These are phyloP conservation scores for Manihot esculenta DNA, from an alignment of 441 rosid species.

Conservation along the genomic window DNA sequence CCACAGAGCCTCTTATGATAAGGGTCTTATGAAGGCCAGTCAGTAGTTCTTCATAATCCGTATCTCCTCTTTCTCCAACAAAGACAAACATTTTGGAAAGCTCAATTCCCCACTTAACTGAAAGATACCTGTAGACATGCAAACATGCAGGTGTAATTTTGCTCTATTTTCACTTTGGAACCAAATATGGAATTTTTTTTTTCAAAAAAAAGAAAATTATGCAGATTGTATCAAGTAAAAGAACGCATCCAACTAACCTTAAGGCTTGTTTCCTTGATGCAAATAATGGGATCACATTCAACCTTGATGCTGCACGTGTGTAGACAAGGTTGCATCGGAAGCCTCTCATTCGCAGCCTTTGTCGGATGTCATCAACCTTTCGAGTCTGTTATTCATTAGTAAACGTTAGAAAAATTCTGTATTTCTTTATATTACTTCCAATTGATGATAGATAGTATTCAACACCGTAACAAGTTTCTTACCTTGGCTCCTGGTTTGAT, in stretches of 20 bases:
- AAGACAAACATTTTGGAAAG: constrained; percentile 59
- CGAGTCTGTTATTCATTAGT: constrained; percentile 43
- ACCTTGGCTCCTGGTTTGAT: constrained; percentile 75
- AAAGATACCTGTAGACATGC: constrained; percentile 63
- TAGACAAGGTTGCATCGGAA: constrained; percentile 75
- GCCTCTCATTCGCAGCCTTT: constrained; percentile 85
- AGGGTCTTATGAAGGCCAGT: constrained; percentile 74
- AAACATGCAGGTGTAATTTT: constrained; percentile 16
- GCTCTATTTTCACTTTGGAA: constrained; percentile 15
- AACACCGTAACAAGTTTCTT: constrained; percentile 13
- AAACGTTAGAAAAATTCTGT: background rate
- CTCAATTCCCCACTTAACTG: constrained; percentile 80
- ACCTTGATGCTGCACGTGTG: constrained; percentile 61
- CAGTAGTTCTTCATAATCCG: constrained; percentile 69
- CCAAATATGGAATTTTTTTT: too few relatives aligned
- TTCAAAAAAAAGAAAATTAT: too few relatives aligned
- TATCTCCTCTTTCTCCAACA: constrained; percentile 82
- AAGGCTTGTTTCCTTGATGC: constrained; percentile 86
- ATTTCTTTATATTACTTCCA: background rate
- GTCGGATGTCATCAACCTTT: constrained; percentile 67
- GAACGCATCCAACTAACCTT: constrained; percentile 58
- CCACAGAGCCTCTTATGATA: constrained; percentile 56
- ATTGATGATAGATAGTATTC: background rate
- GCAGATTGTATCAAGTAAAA: background rate
- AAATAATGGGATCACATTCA: constrained; percentile 73